Conservation (phyloP, 345 rosid species). For the Trapa incisa region DNA sequence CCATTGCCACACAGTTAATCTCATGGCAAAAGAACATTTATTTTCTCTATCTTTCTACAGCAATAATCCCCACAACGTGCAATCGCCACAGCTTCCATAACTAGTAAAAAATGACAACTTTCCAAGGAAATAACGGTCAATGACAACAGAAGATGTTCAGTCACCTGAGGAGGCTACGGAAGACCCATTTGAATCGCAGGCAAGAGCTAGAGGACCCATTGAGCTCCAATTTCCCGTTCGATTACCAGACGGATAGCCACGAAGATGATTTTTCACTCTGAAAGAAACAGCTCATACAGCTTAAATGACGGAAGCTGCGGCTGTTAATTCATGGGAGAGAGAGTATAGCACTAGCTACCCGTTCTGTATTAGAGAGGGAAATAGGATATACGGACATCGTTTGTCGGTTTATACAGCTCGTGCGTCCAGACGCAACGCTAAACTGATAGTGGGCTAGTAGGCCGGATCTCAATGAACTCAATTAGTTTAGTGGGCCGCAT, state of each 20-base stretch:
- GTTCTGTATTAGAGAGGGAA: neutral
- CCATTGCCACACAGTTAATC: neutral
- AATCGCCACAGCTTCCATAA: neutral
- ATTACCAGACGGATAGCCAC: too few species aligned
- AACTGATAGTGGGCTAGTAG: too few species aligned
- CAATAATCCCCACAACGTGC: neutral
- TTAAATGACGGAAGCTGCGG: neutral
- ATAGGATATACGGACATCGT: neutral
- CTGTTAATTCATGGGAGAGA: neutral
- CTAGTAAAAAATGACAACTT: neutral
- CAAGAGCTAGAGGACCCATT: constrained; percentile 26
- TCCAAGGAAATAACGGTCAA: neutral
- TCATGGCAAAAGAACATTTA: neutral
- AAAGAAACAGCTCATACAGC: neutral
- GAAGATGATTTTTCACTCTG: neutral
- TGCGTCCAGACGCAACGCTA: too few species aligned
- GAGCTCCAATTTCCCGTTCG: neutral
- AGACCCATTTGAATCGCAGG: constrained; percentile 19
- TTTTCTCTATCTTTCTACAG: neutral
- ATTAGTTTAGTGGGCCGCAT: too few species aligned
- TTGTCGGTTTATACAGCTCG: neutral
- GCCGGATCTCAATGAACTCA: too few species aligned
- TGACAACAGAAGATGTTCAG: neutral
- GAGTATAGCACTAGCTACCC: neutral
- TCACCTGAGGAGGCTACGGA: constrained; percentile 18